phyloP scores from a whole-genome alignment of 495 filamentous ascomycete genomes.

The Cercophora samala region DNA sequence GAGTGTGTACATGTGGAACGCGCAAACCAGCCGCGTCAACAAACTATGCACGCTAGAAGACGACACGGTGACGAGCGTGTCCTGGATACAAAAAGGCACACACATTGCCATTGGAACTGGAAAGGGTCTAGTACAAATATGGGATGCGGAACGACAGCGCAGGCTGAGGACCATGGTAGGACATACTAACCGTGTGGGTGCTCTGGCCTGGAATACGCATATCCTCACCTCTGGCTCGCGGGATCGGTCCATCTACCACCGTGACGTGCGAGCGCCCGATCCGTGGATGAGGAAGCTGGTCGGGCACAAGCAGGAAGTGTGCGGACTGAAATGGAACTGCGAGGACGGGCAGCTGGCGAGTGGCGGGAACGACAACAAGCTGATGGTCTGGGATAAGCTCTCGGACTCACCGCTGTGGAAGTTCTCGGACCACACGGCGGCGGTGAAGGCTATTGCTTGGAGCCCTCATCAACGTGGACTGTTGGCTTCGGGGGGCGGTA shows the following conservation, averaged over 20 bases:
- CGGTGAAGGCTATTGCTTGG: constrained; percentile 99
- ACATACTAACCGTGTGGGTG: constrained; percentile 84
- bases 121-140: constrained; percentile 93
- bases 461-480: constrained; percentile 91
- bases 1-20: constrained; percentile 99
- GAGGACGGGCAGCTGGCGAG: constrained; percentile 94
- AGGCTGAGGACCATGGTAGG: constrained; percentile 93
- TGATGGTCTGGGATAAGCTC: constrained; percentile 97
- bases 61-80: constrained; percentile 93
- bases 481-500: constrained; percentile 93
- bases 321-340: constrained; percentile 94
- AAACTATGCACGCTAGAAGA: constrained; percentile 91
- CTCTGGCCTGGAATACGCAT: constrained; percentile 95
- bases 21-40: constrained; percentile 76
- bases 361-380: constrained; percentile 96
- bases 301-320: constrained; percentile 99
- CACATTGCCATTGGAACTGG: constrained; percentile 92
- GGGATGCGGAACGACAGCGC: constrained; percentile 84
- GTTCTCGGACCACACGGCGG: constrained; percentile 88
- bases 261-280: constrained; percentile 89
- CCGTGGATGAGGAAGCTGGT: constrained; percentile 79
- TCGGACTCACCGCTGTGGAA: constrained; percentile 83
- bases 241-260: constrained; percentile 89
- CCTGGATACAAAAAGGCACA: constrained; percentile 94
- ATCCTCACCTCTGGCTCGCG: constrained; percentile 94